These are phyloP conservation scores for Pezicula carpinea DNA, from an alignment of 2,329 filamentous ascomycete species.

Conservation along the genomic window DNA sequence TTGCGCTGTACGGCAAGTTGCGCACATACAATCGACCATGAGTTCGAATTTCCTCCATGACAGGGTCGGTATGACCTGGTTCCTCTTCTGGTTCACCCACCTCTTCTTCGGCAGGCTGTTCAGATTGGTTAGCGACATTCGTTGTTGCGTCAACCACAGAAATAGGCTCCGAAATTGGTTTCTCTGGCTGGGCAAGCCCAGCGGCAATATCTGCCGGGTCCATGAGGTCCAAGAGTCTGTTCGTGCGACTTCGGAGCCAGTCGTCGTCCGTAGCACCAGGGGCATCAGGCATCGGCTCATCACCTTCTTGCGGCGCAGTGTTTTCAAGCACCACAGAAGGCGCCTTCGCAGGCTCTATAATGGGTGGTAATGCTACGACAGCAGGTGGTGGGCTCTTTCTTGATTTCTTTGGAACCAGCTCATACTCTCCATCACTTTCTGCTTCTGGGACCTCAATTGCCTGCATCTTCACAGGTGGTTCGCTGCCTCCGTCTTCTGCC, in stretches of 20 bases:
- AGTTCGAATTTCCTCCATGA: conserved; percentile 58
- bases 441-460: conserved; percentile 42
- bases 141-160: conserved; percentile 8
- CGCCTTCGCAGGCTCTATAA: conserved; percentile 2
- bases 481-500: conserved; percentile 30
- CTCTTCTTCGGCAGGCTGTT: conserved; percentile 18
- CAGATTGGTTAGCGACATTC: conserved; percentile 8
- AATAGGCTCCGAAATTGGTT: conserved; percentile 17
- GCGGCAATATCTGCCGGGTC: conserved; percentile 41
- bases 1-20: conserved; percentile 79
- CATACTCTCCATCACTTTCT: conserved; percentile 73
- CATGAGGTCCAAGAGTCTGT: conserved; percentile 75
- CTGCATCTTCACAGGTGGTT: conserved; percentile 36
- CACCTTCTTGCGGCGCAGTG: conserved; percentile 15
- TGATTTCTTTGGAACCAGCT: conserved; percentile 53
- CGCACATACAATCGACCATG: conserved; percentile 81
- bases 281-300: conserved; percentile 21
- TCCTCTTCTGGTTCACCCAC: conserved; percentile 18
- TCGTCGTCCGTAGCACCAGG: conserved; percentile 54
- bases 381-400: conserved; percentile 26
- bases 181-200: conserved; percentile 11
- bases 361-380: not conserved
- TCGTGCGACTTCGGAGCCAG: conserved; percentile 88
- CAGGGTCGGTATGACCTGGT: conserved; percentile 28
- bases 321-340: not conserved